These are phyloP conservation scores for Lactarius trivialis DNA, from an alignment of 768 basidiomycete genomes.

Conservation along the genomic window DNA sequence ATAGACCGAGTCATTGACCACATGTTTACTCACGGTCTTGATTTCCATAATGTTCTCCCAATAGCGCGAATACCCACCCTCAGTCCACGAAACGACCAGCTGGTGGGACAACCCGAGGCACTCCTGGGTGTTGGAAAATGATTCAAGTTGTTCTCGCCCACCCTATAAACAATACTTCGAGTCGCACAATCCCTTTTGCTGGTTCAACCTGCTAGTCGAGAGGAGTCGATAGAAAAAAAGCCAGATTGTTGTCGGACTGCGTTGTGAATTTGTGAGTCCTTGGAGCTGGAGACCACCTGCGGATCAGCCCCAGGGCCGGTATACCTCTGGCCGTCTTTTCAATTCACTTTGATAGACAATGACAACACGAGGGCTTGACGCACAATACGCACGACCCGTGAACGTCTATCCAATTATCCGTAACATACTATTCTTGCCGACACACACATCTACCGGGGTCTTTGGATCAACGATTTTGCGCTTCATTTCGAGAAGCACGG, in stretches of 20 bases:
- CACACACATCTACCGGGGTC: background rate
- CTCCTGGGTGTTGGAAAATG: no score
- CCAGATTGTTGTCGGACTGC: background rate
- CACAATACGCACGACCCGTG: background rate
- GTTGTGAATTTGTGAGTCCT: background rate
- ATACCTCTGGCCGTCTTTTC: background rate
- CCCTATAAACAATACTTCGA: background rate
- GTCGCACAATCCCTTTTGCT: background rate
- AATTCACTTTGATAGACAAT: background rate
- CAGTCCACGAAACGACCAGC: no score
- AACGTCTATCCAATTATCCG: background rate
- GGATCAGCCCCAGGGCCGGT: background rate
- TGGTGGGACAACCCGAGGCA: no score
- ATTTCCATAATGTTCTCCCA: no score
- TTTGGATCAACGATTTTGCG: background rate
- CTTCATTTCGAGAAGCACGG: background rate
- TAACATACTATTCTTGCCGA: background rate
- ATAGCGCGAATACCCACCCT: no score
- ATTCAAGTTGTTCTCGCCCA: no score
- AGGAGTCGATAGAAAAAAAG: background rate
- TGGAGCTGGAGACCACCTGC: background rate
- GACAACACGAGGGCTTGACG: background rate
- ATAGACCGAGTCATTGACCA: background rate
- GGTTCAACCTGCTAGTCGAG: background rate
- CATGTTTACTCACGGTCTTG: no score